Percentiles rank a stretch among this genome's conserved stretches.
phyloP scores from a whole-genome alignment of 2,329 filamentous ascomycete species.

The Sporothrix luriei region DNA sequence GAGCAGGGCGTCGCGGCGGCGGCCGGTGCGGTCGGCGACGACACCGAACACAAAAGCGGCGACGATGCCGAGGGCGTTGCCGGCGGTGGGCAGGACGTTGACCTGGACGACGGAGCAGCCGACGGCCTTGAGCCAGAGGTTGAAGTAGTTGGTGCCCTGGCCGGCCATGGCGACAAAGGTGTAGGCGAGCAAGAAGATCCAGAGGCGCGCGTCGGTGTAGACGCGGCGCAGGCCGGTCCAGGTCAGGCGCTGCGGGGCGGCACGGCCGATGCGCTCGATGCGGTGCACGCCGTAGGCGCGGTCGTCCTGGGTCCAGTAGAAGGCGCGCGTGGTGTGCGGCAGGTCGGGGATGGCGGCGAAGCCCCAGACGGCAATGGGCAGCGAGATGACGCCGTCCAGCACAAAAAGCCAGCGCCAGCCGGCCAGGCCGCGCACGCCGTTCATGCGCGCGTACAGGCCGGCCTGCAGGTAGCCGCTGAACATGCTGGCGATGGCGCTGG shows the following conservation, averaged over 20 bases:
- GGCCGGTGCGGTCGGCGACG: slow-evolving; percentile 36
- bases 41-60: slow-evolving; percentile 46
- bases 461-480: slow-evolving; percentile 65
- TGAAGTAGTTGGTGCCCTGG: slow-evolving; percentile 49
- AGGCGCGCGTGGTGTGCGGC: slow-evolving; percentile 32
- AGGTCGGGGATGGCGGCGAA: slow-evolving; percentile 38
- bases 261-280: slow-evolving; percentile 37
- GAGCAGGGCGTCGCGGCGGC: slow-evolving; percentile 33
- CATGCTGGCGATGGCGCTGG: slow-evolving; percentile 62
- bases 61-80: slow-evolving; percentile 51
- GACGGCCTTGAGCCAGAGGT: slow-evolving; percentile 54
- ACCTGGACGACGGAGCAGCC: slow-evolving; percentile 52
- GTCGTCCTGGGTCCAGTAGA: slow-evolving; percentile 34
- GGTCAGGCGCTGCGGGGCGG: slow-evolving; percentile 46
- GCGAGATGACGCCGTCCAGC: slow-evolving; percentile 43
- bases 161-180: slow-evolving; percentile 33
- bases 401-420: slow-evolving; percentile 49
- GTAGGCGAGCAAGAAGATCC: slow-evolving; percentile 67
- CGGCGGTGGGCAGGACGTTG: slow-evolving; percentile 54
- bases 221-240: slow-evolving; percentile 69
- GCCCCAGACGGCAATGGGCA: slow-evolving; percentile 38
- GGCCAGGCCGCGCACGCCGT: slow-evolving; percentile 46
- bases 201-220: slow-evolving; percentile 83
- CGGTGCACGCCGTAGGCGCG: slow-evolving; percentile 36
- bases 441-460: slow-evolving; percentile 50